Conservation (phyloP, 1,139 yeast species). For the Kodamaea arcana region DNA sequence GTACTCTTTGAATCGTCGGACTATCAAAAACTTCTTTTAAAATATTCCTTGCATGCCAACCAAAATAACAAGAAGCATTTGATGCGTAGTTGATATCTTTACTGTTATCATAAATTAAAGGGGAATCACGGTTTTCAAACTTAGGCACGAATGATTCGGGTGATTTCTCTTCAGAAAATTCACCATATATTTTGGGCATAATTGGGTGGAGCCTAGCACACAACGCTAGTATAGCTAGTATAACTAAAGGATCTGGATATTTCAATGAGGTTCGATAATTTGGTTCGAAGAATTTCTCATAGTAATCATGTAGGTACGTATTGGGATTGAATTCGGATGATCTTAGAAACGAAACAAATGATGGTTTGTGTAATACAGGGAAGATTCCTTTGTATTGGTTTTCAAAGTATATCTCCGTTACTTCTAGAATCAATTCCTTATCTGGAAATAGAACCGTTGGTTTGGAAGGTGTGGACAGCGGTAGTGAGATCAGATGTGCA, state of each 20-base stretch:
- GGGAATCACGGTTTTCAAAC: conserved; percentile 2
- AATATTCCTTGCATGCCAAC: conserved; percentile 32
- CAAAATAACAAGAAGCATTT: conserved; percentile 35
- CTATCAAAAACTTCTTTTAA: conserved; percentile 32
- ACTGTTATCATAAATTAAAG: conserved; percentile 3
- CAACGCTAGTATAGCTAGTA: conserved; percentile 31
- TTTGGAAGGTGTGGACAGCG: neutral
- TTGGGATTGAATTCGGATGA: conserved; percentile 25
- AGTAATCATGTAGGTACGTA: conserved; percentile 22
- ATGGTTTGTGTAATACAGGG: conserved; percentile 30
- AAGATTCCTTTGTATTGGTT: conserved; percentile 34
- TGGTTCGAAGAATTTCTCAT: conserved; percentile 11
- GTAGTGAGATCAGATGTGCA: neutral
- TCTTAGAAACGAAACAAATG: conserved; percentile 23
- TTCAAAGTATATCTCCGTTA: conserved; percentile 27
- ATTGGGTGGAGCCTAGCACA: conserved; percentile 32
- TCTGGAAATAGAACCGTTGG: conserved; percentile 20
- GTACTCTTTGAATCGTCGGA: conserved; percentile 35
- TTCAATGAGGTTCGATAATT: conserved; percentile 14
- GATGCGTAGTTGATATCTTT: conserved; percentile 10
- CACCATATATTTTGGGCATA: conserved; percentile 26
- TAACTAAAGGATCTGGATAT: conserved; percentile 28
- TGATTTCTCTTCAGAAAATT: conserved; percentile 21
- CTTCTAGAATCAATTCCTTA: conserved; percentile 21
- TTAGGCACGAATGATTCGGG: conserved; percentile 25